phyloP scores from a whole-genome alignment of 2,329 filamentous ascomycete genomes.

The Microdochium paspali region DNA sequence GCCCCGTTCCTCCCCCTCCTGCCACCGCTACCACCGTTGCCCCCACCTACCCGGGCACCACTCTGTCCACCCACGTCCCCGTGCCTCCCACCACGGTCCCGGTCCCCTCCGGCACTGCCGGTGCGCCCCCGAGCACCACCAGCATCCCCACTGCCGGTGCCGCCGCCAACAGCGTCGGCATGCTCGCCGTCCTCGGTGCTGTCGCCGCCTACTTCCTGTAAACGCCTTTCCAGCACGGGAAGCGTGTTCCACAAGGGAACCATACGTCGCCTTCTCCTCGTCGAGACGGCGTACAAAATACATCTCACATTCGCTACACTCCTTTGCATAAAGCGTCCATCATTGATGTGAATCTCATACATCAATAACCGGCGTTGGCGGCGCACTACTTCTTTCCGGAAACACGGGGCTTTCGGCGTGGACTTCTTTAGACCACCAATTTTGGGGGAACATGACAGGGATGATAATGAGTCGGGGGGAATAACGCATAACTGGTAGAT shows the following conservation, averaged over 20 bases:
- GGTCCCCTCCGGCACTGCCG: background rate
- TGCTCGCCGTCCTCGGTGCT: background rate
- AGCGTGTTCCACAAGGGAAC: too few species aligned
- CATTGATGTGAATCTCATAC: too few species aligned
- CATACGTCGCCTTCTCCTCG: background rate
- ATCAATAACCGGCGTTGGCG: too few species aligned
- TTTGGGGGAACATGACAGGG: too few species aligned
- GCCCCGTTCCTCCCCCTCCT: background rate
- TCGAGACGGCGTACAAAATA: too few species aligned
- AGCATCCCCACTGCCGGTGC: background rate
- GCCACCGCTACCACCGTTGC: background rate
- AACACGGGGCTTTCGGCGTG: too few species aligned
- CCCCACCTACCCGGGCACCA: background rate
- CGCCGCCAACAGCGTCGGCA: background rate
- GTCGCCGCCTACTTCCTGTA: conserved; percentile 1
- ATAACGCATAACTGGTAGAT: too few species aligned
- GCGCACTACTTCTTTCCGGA: too few species aligned
- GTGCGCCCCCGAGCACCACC: background rate
- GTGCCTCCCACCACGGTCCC: background rate
- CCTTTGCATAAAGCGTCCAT: too few species aligned
- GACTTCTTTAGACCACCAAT: too few species aligned
- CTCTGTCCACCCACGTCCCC: background rate
- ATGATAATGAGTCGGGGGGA: too few species aligned
- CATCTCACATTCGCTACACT: too few species aligned
- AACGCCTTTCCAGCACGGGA: background rate